Conservation (phyloP, 2,329 filamentous ascomycete genomes). For the Penicillium sp. region DNA sequence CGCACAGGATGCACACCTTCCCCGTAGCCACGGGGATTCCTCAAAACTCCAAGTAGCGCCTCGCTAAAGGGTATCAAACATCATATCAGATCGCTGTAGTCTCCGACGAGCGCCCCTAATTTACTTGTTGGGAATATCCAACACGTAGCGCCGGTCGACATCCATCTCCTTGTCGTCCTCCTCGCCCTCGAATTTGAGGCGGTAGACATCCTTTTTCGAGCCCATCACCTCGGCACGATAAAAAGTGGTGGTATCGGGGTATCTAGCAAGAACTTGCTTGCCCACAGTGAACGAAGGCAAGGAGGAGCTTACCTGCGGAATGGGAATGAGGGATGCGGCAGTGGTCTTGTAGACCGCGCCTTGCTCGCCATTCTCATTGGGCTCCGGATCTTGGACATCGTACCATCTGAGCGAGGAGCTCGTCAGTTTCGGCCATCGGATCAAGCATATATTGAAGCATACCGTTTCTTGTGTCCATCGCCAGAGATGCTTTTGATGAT, state of each 20-base stretch:
- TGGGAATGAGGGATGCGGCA: conserved; percentile 73
- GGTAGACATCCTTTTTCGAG: conserved; percentile 53
- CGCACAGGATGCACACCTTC: no score
- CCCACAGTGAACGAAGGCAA: conserved; percentile 63
- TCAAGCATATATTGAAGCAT: conserved; percentile 18
- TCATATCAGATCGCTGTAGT: conserved; percentile 23
- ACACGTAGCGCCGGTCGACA: conserved; percentile 71
- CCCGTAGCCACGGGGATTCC: not conserved
- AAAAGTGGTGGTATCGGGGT: conserved; percentile 80
- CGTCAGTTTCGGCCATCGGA: conserved; percentile 12
- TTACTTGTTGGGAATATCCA: conserved; percentile 62
- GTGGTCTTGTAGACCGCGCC: conserved; percentile 63
- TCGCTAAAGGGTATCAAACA: conserved; percentile 31
- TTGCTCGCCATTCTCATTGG: conserved; percentile 66
- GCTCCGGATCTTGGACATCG: conserved; percentile 75
- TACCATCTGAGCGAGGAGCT: conserved; percentile 49
- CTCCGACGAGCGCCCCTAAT: conserved; percentile 1
- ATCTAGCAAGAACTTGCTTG: conserved; percentile 72
- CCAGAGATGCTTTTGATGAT: conserved; percentile 72
- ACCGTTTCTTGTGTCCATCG: conserved; percentile 67
- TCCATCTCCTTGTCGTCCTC: conserved; percentile 70
- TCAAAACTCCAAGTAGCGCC: conserved; percentile 24
- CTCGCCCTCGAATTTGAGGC: conserved; percentile 74
- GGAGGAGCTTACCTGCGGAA: conserved; percentile 60
- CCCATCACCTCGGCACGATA: conserved; percentile 80